Conservation (phyloP, 805 yeast genomes). For the Wickerhamomyces alni region DNA sequence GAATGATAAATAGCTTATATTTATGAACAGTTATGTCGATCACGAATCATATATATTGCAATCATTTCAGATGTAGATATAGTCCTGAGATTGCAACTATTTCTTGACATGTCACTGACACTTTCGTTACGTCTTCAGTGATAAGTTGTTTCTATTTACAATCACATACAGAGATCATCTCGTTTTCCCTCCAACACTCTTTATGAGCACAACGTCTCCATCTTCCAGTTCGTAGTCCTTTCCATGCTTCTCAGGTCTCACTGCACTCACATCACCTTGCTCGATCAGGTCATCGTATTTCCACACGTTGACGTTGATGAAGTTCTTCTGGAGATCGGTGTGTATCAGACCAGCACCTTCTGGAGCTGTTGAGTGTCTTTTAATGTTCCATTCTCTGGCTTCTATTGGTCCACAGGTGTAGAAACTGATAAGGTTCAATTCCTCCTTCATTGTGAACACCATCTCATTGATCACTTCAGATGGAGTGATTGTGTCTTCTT, state of each 20-base stretch:
- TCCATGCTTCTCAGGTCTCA: constrained; percentile 47
- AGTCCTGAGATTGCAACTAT: too few species aligned
- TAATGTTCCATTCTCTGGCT: constrained; percentile 84
- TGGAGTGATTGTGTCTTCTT: constrained; percentile 21
- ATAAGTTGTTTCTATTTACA: too few species aligned
- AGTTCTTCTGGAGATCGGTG: constrained; percentile 76
- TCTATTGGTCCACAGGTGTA: constrained; percentile 86
- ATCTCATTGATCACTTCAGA: constrained; percentile 58
- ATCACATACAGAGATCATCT: too few species aligned
- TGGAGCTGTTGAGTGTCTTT: constrained; percentile 71
- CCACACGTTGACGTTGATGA: constrained; percentile 70
- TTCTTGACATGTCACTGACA: too few species aligned
- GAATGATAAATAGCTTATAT: too few species aligned
- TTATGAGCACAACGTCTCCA: constrained; percentile 74
- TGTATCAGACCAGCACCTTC: constrained; percentile 91
- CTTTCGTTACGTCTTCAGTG: too few species aligned
- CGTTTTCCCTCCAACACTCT: constrained; percentile 61
- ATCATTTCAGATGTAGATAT: too few species aligned
- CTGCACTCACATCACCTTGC: constrained; percentile 25
- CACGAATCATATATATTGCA: too few species aligned
- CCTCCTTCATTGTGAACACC: constrained; percentile 58
- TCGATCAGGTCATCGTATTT: constrained; percentile 53
- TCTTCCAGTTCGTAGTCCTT: constrained; percentile 77
- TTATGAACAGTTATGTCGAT: too few species aligned
- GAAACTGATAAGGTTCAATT: constrained; percentile 68